Base-by-base conservation (phyloP, 495 filamentous ascomycete genomes). In the Neurospora intermedia region DNA sequence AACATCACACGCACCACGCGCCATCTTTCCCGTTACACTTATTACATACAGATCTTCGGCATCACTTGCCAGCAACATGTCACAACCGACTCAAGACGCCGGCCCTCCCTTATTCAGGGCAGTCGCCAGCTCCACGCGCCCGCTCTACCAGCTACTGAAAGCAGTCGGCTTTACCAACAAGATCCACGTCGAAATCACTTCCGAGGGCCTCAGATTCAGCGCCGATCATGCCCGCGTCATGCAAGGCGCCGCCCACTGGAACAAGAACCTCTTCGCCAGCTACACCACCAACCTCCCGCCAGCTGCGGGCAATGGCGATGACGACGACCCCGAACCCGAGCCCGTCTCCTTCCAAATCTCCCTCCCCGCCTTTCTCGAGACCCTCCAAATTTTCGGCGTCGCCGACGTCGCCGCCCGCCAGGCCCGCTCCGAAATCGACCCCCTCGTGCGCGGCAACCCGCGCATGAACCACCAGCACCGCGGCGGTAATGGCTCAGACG, bases 341-440 rank as follows among this genome's bases (percentile, higher is more conserved):
- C 73, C 80, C 10, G 80, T 82, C 77, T 81, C 84, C 71, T 98
- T 98, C 79, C 91, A 93, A 73, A 90, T 98, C 74, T 95, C 93
- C 13, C 87, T 99, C 46, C 86, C 91, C 2, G 92, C 95, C 46
- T 87, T 99, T 10, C 88, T 99, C 59, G 96, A 99, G 84, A 97
- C 94, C 10, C 86, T 99, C 39, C 94, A 97, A 77, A 97, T 99
- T 48, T 95, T 98, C 78, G 91, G 92, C 69, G 88, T 93, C 73
- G 89, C 89, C 62, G 93, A 97, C 75, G 78, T 88, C 31, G 83
- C 84, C 40, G 80, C 84, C 23, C 82, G 85, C 43, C 86, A 62
- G 35, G 82, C 86, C 39, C 88, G 84, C 75, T 79, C 85, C 27
- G 86, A 88, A 15, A 76, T 80, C 54, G 85, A 88, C 73, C 80